A percentile compares a stretch with the other conserved stretches of the same genome.
Evolutionary conservation across 148 eudicot species (phyloP).

Genomic region (Spergularia bocconei): DNA sequence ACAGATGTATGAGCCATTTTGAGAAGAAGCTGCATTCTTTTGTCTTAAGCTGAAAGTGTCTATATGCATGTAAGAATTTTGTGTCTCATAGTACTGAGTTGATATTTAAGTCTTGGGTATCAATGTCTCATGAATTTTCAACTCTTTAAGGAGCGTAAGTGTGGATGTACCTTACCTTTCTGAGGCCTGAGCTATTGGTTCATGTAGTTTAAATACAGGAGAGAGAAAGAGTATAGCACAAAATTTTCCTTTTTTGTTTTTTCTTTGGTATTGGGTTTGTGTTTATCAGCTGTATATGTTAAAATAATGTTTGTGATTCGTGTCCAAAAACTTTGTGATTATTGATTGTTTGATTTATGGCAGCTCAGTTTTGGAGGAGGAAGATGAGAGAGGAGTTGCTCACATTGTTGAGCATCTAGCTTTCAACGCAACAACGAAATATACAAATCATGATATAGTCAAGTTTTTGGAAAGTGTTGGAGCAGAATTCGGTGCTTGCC

Average conservation of each 20-base stretch:
- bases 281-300: constrained; percentile 3
- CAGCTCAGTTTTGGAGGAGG: constrained; percentile 97
- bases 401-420: constrained; percentile 95
- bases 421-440: constrained; percentile 82
- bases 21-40: neutral
- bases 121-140: too few relatives aligned
- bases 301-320: neutral
- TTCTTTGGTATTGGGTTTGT: neutral
- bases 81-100: neutral
- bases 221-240: neutral
- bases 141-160: neutral
- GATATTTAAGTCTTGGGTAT: too few relatives aligned
- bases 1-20: neutral
- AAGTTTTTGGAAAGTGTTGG: constrained; percentile 82
- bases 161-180: neutral
- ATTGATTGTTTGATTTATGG: constrained; percentile 40
- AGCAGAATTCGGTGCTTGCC: constrained; percentile 90
- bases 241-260: neutral
- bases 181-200: neutral
- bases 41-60: neutral
- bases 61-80: neutral
- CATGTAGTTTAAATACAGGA: too few relatives aligned
- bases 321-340: neutral
- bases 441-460: constrained; percentile 72
- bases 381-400: constrained; percentile 91